A percentile compares a stretch with the other conserved stretches of the same genome.
Evolutionary conservation across 1,284 basidiomycete species (phyloP).

Genomic region (Butyriboletus appendiculatus): DNA sequence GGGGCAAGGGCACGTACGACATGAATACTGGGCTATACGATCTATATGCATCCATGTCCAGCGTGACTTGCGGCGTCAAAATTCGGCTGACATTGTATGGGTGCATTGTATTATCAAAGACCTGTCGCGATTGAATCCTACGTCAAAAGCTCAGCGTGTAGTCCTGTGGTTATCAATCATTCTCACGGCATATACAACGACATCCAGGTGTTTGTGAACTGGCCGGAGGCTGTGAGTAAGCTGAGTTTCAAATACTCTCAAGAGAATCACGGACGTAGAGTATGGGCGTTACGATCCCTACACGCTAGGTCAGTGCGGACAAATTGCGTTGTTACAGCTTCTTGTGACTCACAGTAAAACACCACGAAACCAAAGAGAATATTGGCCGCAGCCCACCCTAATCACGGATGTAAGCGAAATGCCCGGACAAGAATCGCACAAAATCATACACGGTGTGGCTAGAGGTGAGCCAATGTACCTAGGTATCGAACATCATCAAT

Average conservation of each 20-base stretch:
- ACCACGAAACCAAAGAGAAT: conserved; percentile 65
- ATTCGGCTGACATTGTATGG: conserved; percentile 63
- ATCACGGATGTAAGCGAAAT: conserved; percentile 4
- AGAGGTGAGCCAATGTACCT: conserved; percentile 48
- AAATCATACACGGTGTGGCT: conserved; percentile 32
- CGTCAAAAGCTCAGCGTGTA: conserved; percentile 1
- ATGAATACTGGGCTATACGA: conserved; percentile 73
- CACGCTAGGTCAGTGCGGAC: conserved; percentile 20
- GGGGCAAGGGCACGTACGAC: conserved; percentile 33
- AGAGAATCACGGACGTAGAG: conserved; percentile 29
- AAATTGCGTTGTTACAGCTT: not conserved
- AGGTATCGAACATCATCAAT: not conserved
- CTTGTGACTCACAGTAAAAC: conserved; percentile 45
- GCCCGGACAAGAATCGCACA: not conserved
- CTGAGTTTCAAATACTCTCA: not conserved
- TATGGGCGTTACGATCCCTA: conserved; percentile 58
- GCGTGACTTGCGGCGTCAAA: conserved; percentile 46
- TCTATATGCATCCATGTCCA: conserved; percentile 58
- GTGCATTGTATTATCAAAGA: conserved; percentile 49
- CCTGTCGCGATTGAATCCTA: conserved; percentile 30
- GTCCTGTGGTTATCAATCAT: not conserved
- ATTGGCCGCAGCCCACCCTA: conserved; percentile 61
- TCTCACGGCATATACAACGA: conserved; percentile 43
- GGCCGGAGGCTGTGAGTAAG: conserved; percentile 33
- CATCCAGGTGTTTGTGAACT: conserved; percentile 50